A percentile compares a stretch with the other conserved stretches of the same genome.
These are phyloP conservation scores for Tephrocybe sp. DNA, from an alignment of 768 basidiomycete genomes.

Conservation along the genomic window DNA sequence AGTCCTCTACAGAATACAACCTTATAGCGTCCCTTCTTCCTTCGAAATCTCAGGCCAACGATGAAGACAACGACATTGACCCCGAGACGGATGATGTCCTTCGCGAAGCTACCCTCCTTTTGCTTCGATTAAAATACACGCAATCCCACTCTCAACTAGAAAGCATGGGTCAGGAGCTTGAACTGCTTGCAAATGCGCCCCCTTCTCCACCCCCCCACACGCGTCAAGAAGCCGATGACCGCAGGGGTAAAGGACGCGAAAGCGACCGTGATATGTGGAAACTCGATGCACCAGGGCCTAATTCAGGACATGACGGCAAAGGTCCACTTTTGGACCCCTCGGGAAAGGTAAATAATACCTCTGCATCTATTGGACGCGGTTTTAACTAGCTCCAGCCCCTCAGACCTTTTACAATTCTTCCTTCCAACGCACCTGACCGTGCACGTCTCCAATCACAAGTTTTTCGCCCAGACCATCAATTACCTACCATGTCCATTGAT, in stretches of 20 bases:
- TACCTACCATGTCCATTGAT: constrained; percentile 96
- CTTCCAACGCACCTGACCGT: constrained; percentile 67
- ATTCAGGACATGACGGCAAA: constrained; percentile 44
- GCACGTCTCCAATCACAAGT: constrained; percentile 75
- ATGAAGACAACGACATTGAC: constrained; percentile 49
- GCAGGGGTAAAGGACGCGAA: constrained; percentile 36
- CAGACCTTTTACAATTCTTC: constrained; percentile 91
- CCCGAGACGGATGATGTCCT: constrained; percentile 63
- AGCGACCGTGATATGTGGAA: constrained; percentile 66
- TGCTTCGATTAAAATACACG: constrained; percentile 71
- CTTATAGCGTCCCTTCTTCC: constrained; percentile 67
- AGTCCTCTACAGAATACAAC: constrained; percentile 52
- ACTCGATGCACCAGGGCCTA: constrained; percentile 56
- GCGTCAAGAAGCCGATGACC: constrained; percentile 32
- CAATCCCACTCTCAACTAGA: constrained; percentile 69
- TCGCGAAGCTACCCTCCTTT: constrained; percentile 66
- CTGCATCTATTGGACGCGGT: neutral
- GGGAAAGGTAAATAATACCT: constrained; percentile 61
- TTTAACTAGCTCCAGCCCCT: constrained; percentile 57
- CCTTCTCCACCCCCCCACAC: constrained; percentile 32
- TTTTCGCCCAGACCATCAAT: constrained; percentile 77
- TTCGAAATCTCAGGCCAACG: constrained; percentile 15
- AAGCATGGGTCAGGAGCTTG: constrained; percentile 69
- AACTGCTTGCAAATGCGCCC: constrained; percentile 62
- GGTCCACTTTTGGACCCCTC: constrained; percentile 71